Evolutionary conservation across 2,329 filamentous ascomycete species (phyloP), one percentile per base, ranked within the genome.

Genomic region (Penicillium fuscoglaucum): DNA sequence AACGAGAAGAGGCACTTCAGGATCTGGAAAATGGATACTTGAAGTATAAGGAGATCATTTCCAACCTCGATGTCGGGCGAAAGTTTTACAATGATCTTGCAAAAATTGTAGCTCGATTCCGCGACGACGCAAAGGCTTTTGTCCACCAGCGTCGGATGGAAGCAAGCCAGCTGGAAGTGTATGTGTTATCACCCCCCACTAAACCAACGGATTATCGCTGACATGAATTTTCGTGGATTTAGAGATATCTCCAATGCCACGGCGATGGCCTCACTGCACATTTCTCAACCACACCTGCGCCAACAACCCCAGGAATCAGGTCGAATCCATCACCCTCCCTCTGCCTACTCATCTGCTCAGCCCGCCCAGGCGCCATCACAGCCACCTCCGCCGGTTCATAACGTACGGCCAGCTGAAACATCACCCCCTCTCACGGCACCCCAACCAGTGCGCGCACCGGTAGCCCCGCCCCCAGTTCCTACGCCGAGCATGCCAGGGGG

Each of bases 11-110:
- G 65, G 92, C 91, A 0, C 78, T 99, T 49, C 95, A 99, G 75
- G 87, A 84, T 61, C 80, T 99, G 10, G 93, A 98, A 74, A 92
- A 90, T 63, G 93, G 91, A 0, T 98, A 96, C 72, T 87, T 92
- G 75, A 96, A 93, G 76, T 98, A 98, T 80, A 96, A 96, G 77
- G 93, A 99, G 73, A 91, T 98, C 57, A 87, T 96, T 57, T 90
- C 86, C 64, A 96, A 98, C 70, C 82, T 97, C 3, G 93, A 98
- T 64, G 90, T 90, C 0, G 95, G 91, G 0, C 83, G 93, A 53
- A 97, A 95, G 73, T 99, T 99, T 72, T 99, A 98, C 79, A 99
- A 99, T 66, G 93, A 98, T 70, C 82, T 99, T 5, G 90, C 90
- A 47, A 90, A 89, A 75, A 92, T 98, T 61, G 90, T 96, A 0